These are phyloP conservation scores for Suillus paluster DNA, from an alignment of 768 basidiomycete species.

Conservation along the genomic window DNA sequence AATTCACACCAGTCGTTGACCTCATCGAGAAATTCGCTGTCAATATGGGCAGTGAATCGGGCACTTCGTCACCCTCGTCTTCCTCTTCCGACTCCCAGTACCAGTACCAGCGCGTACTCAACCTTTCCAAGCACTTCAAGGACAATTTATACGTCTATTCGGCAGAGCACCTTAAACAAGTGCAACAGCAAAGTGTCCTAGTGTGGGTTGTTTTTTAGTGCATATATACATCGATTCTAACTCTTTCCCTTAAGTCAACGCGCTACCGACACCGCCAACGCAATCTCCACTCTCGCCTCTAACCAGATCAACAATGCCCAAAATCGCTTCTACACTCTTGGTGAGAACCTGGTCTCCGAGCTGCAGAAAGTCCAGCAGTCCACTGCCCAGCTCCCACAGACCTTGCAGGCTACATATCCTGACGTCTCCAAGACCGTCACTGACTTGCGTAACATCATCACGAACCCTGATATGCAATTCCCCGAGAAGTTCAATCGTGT, in stretches of 20 bases:
- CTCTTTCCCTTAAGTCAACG: constrained; percentile 52
- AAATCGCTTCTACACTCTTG: constrained; percentile 59
- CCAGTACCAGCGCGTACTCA: constrained; percentile 77
- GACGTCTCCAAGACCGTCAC: constrained; percentile 56
- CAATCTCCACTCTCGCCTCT: constrained; percentile 62
- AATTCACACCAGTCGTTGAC: constrained; percentile 76
- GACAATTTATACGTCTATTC: constrained; percentile 70
- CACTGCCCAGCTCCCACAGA: constrained; percentile 59
- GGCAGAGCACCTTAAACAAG: constrained; percentile 70
- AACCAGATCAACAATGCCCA: constrained; percentile 60
- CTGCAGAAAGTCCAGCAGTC: constrained; percentile 69
- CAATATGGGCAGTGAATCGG: constrained; percentile 51
- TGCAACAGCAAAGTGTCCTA: constrained; percentile 66
- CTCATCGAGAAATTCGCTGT: constrained; percentile 63
- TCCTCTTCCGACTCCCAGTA: constrained; percentile 61
- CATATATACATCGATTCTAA: constrained; percentile 14
- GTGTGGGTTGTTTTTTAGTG: constrained; percentile 50
- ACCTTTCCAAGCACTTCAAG: constrained; percentile 65
- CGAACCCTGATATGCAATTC: constrained; percentile 56
- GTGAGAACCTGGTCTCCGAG: constrained; percentile 68
- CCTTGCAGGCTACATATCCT: constrained; percentile 61
- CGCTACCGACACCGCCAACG: constrained; percentile 68
- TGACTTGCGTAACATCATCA: constrained; percentile 59
- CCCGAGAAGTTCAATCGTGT: constrained; percentile 67
- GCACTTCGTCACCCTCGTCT: constrained; percentile 49